A percentile compares a stretch with the other conserved stretches of the same genome.
Conservation (phyloP, 257 asterid genomes). For the Coffea canephora region DNA sequence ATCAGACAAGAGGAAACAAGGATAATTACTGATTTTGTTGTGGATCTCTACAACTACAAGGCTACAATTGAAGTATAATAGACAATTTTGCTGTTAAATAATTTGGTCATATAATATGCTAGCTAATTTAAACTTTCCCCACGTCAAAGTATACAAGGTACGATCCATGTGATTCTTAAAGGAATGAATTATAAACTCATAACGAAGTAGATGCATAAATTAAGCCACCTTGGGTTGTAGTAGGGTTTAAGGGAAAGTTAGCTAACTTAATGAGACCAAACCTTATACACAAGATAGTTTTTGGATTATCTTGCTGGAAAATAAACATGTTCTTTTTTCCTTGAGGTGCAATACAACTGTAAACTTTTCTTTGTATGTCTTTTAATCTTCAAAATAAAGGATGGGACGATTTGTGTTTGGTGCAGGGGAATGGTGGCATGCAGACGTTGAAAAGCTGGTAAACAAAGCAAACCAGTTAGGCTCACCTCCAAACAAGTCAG, state of each 20-base stretch:
- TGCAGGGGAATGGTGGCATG: conserved; percentile 48
- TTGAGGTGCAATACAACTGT: background rate
- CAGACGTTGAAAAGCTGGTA: conserved; percentile 33
- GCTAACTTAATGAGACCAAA: background rate
- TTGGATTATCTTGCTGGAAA: background rate
- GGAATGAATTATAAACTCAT: background rate
- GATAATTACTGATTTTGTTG: background rate
- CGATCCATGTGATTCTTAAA: background rate
- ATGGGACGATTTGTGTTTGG: background rate
- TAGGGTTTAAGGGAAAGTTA: conserved; percentile 2
- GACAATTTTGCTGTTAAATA: no score
- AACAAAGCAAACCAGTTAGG: conserved; percentile 35
- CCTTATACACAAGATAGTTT: no score
- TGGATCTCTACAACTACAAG: background rate
- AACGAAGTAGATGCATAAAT: background rate
- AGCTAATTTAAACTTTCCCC: background rate
- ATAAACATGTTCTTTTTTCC: no score
- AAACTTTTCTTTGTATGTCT: no score
- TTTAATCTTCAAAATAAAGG: background rate
- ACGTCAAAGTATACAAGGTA: background rate
- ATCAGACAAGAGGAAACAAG: no score
- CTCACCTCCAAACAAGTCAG: conserved; percentile 39
- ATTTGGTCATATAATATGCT: background rate
- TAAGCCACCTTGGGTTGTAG: background rate
- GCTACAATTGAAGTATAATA: no score